Conservation (phyloP, 306 rosid species). For the Cucurbita ficifolia region DNA sequence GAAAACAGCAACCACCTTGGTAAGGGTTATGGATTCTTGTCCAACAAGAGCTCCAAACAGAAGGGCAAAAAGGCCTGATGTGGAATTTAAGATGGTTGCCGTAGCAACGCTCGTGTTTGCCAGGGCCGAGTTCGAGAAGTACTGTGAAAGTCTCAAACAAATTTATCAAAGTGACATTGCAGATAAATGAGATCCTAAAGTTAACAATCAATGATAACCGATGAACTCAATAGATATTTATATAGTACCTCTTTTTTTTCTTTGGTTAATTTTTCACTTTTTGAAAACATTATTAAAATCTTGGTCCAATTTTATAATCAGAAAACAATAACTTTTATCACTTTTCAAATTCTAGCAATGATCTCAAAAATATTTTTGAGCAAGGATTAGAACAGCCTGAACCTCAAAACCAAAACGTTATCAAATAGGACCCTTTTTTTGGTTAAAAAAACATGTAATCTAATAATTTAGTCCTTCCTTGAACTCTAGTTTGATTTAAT, state of each 20-base stretch:
- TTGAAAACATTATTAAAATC: background rate
- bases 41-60: slow-evolving; percentile 53
- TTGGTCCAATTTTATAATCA: too few species aligned
- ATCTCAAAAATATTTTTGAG: too few species aligned
- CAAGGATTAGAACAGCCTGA: background rate
- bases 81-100: slow-evolving; percentile 52
- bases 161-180: background rate
- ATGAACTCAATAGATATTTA: background rate
- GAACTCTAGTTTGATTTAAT: too few species aligned
- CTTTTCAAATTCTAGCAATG: too few species aligned
- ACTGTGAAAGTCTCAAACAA: slow-evolving; percentile 25
- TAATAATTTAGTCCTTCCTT: too few species aligned
- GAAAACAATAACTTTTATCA: too few species aligned
- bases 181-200: background rate
- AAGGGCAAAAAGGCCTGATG: slow-evolving; percentile 57
- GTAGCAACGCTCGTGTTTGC: slow-evolving; percentile 63
- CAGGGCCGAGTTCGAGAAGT: slow-evolving; percentile 53
- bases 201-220: background rate
- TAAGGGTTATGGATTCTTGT: slow-evolving; percentile 36
- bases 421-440: background rate
- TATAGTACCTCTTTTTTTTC: background rate
- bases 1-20: slow-evolving; percentile 44
- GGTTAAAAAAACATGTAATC: too few species aligned
- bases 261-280: background rate
- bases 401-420: background rate